Conservation (phyloP, 139 green algal genomes). For the Choricystis sp. region DNA sequence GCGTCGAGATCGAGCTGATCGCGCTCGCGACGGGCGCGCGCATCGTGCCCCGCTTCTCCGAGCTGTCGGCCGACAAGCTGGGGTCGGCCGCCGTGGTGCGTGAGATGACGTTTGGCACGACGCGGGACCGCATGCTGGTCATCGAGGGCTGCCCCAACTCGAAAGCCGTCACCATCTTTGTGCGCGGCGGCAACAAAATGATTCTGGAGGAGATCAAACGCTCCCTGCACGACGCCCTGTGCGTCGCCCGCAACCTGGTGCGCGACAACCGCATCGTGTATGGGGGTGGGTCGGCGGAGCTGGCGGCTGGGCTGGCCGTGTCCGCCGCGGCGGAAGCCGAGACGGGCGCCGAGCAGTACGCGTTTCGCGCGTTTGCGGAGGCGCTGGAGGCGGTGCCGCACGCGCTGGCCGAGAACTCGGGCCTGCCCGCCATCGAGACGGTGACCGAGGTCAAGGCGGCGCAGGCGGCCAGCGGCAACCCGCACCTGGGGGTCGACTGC, state of each 20-base stretch:
- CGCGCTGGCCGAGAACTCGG: constrained; percentile 89
- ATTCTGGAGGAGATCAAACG: constrained; percentile 91
- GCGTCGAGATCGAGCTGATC: constrained; percentile 97
- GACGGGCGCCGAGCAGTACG: constrained; percentile 82
- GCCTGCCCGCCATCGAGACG: constrained; percentile 80
- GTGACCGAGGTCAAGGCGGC: constrained; percentile 62
- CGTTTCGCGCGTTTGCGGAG: constrained; percentile 91
- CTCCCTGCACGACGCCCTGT: constrained; percentile 93
- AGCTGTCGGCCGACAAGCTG: constrained; percentile 86
- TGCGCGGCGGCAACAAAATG: constrained; percentile 92
- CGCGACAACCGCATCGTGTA: constrained; percentile 94
- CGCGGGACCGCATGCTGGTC: constrained; percentile 89
- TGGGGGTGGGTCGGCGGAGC: constrained; percentile 86
- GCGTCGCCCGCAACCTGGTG: constrained; percentile 95
- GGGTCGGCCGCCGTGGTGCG: constrained; percentile 59
- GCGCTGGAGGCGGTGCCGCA: constrained; percentile 82
- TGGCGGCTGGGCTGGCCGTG: constrained; percentile 79
- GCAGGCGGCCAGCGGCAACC: constrained; percentile 69
- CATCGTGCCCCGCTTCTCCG: constrained; percentile 82
- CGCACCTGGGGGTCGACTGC: constrained; percentile 93
- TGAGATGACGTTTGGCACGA: constrained; percentile 85
- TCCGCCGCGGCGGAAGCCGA: constrained; percentile 66
- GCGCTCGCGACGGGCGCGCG: constrained; percentile 92
- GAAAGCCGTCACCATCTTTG: constrained; percentile 91
- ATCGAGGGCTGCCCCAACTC: constrained; percentile 88